phyloP scores from a whole-genome alignment of 495 filamentous ascomycete genomes.

The Peziza echinospora region DNA sequence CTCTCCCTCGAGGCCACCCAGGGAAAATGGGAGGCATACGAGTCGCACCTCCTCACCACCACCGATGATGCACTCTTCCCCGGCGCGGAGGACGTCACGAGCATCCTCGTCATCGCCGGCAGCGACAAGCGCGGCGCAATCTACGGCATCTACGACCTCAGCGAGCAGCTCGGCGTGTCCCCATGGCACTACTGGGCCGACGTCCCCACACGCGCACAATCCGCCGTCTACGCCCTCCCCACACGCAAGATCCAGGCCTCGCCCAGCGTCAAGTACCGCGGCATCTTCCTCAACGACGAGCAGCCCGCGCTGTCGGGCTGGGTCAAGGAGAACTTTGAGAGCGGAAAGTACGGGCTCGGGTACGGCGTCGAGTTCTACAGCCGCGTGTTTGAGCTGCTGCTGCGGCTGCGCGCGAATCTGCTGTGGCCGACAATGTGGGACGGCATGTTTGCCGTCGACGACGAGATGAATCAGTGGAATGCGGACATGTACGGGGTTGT shows the following conservation, averaged over 20 bases:
- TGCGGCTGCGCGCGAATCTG: slow-evolving; percentile 50
- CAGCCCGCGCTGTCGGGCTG: slow-evolving; percentile 49
- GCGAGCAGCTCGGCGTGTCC: slow-evolving; percentile 54
- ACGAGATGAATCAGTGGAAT: slow-evolving; percentile 40
- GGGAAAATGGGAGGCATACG: slow-evolving; percentile 51
- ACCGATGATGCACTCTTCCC: too few relatives aligned
- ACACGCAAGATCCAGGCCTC: slow-evolving; percentile 34
- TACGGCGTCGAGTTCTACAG: slow-evolving; percentile 44
- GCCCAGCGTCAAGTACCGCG: slow-evolving; percentile 51
- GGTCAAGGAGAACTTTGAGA: too few relatives aligned
- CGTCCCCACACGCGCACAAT: slow-evolving; percentile 32
- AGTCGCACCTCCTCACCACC: slow-evolving; percentile 34
- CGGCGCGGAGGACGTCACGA: slow-evolving; percentile 30
- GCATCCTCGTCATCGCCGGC: slow-evolving; percentile 47
- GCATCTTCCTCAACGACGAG: slow-evolving; percentile 64
- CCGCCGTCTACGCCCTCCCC: slow-evolving; percentile 33
- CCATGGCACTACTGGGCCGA: slow-evolving; percentile 65
- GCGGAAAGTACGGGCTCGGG: slow-evolving; percentile 34
- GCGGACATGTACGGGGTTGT: slow-evolving; percentile 55
- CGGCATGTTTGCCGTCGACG: slow-evolving; percentile 48
- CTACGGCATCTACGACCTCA: slow-evolving; percentile 52
- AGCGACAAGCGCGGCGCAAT: slow-evolving; percentile 47
- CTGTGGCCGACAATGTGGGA: slow-evolving; percentile 56
- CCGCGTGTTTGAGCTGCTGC: slow-evolving; percentile 48
- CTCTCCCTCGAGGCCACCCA: slow-evolving; percentile 32